Evolutionary conservation across 2,329 filamentous ascomycete genomes (phyloP).

Genomic region (Ciborinia camelliae): DNA sequence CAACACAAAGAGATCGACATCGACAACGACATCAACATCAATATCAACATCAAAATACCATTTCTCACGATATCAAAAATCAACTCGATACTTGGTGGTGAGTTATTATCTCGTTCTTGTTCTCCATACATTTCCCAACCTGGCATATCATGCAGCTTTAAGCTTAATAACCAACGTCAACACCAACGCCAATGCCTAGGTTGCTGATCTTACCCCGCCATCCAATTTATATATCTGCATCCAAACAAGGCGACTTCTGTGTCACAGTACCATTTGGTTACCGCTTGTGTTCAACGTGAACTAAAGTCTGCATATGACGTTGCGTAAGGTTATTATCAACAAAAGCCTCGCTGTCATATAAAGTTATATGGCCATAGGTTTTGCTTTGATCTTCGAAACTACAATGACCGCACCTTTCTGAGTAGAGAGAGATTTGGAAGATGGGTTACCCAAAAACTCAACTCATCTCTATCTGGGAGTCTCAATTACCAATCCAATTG

Average conservation of each 20-base stretch:
- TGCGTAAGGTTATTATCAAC: neutral
- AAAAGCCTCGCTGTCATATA: neutral
- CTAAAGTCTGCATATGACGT: neutral
- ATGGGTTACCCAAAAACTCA: neutral
- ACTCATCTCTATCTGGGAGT: neutral
- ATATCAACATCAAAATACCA: neutral
- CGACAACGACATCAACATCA: neutral
- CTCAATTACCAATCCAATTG: neutral
- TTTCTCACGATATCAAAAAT: neutral
- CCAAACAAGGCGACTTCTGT: neutral
- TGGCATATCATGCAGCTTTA: neutral
- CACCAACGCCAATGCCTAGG: too few relatives aligned
- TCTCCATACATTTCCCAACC: neutral
- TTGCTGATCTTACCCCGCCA: neutral
- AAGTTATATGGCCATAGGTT: neutral
- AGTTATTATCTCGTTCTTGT: neutral
- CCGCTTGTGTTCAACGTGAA: neutral
- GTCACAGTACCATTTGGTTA: neutral
- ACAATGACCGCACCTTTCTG: too few relatives aligned
- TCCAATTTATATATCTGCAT: neutral
- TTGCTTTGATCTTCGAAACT: too few relatives aligned
- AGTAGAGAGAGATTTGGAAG: neutral
- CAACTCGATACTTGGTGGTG: neutral
- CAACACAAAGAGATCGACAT: too few relatives aligned
- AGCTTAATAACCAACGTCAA: too few relatives aligned